Conservation (phyloP, 2,329 filamentous ascomycete species). For the Ampelomyces quisqualis region DNA sequence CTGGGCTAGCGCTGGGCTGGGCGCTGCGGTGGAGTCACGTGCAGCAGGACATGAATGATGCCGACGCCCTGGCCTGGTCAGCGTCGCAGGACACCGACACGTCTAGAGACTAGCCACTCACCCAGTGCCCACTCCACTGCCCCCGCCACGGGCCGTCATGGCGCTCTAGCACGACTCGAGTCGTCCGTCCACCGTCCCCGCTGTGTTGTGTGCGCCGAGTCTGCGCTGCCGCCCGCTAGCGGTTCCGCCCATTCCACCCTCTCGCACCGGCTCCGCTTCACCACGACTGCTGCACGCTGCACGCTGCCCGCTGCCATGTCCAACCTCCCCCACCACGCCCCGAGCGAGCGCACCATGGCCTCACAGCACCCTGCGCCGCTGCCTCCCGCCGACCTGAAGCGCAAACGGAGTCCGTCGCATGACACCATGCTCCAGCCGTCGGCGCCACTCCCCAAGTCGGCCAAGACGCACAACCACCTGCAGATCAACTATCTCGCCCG, state of each 20-base stretch:
- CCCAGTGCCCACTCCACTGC: background rate
- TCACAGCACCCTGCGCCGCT: conserved; percentile 25
- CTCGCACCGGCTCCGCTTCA: conserved; percentile 18
- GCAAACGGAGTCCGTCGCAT: conserved; percentile 50
- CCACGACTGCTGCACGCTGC: conserved; percentile 19
- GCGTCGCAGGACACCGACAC: too few species aligned
- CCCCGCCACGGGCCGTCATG: too few species aligned
- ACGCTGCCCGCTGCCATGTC: conserved; percentile 26
- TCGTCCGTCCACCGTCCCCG: conserved; percentile 3
- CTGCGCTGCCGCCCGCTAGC: conserved; percentile 20
- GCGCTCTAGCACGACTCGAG: conserved; percentile 8
- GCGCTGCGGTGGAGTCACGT: conserved; percentile 11
- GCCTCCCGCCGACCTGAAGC: conserved; percentile 44
- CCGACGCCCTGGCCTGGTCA: too few species aligned
- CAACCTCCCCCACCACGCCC: conserved; percentile 22
- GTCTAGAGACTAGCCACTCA: too few species aligned
- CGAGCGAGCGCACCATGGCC: conserved; percentile 24
- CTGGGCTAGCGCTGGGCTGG: conserved; percentile 9
- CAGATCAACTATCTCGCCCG: conserved; percentile 69
- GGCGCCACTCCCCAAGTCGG: conserved; percentile 51
- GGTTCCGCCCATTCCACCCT: conserved; percentile 26
- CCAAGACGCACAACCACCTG: conserved; percentile 60
- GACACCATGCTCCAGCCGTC: conserved; percentile 36
- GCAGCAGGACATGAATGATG: too few species aligned
- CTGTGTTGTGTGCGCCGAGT: conserved; percentile 6